These are phyloP conservation scores for Russula compacta DNA, from an alignment of 768 basidiomycete species.

Conservation along the genomic window DNA sequence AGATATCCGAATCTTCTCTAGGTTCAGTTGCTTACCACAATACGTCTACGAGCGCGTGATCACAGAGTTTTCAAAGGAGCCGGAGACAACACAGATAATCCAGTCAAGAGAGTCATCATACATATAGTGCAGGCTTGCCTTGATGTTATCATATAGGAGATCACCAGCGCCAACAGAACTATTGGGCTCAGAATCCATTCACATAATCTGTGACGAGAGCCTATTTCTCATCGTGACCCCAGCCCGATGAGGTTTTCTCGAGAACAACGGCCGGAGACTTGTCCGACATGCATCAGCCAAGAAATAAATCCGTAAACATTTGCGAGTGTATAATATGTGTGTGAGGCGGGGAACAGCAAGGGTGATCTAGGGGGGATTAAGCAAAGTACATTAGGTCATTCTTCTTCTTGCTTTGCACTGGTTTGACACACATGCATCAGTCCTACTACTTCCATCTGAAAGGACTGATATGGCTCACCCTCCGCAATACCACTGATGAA, in stretches of 20 bases:
- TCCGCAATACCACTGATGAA: slow-evolving; percentile 90
- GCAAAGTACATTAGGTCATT: slow-evolving; percentile 94
- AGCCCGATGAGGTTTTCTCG: neutral
- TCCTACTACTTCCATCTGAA: neutral
- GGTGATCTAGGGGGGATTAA: slow-evolving; percentile 31
- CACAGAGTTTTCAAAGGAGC: no score
- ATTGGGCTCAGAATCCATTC: no score
- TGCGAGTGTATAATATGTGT: slow-evolving; percentile 10
- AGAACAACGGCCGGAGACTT: neutral
- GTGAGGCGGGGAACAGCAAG: slow-evolving; percentile 5
- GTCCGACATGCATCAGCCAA: neutral
- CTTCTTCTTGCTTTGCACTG: slow-evolving; percentile 99
- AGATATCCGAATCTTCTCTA: no score
- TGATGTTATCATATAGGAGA: neutral
- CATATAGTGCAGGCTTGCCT: neutral
- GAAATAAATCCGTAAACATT: neutral
- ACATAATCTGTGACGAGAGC: no score
- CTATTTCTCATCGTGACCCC: neutral
- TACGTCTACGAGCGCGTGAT: neutral
- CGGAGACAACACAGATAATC: neutral
- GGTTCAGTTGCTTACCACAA: no score
- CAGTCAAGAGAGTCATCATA: neutral
- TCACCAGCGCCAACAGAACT: neutral
- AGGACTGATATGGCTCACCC: slow-evolving; percentile 37
- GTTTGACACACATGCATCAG: slow-evolving; percentile 23